Base-by-base conservation (phyloP, 73 alveolate species). In the Durusdinium trenchii region DNA sequence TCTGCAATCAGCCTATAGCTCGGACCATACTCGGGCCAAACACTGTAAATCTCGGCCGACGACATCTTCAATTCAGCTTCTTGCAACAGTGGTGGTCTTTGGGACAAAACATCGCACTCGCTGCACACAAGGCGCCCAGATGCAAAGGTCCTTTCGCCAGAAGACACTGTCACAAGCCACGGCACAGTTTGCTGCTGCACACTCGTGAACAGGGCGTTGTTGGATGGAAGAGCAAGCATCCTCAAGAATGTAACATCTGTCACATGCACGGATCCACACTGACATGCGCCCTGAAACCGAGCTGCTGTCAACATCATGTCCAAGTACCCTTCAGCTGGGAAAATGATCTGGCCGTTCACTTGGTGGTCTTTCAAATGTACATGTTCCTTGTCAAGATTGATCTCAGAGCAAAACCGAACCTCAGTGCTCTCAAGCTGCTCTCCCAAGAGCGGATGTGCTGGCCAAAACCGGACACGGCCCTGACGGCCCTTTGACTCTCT, bases 251-350 rank as follows among this genome's bases (percentile, higher is more conserved):
- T 9, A 45, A 79, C 64, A 20, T 79, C 42, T 42, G 28, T 61
- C 43, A 79, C 45, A 43, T 30, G 36, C 46, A 79, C 14, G 45
- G 64, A 23, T 32, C 73, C 30, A n/a, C n/a, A n/a, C n/a, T n/a
- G 51, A 28, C 46, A 9, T 43, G 6, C 35, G 20, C 64, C 57
- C 42, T 35, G 61, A 38, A 79, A 48, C 42, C 90, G 35, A 18
- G 67, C 90, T 30, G 45, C 43, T 10, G 90, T 30, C 62, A 79
- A 32, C 90, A 79, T 79, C 90, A 79, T 46, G 30, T 79, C 90
- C 90, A 79, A 16, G 64, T 6, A 79, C 14, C 57, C 90, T 30
- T 79, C 90, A 14, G 90, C 90, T 16, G 90, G 90, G 6, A 79
- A 43, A 6, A 79, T 16, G 67, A 28, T 6, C 42, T 6, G 28